A percentile compares a stretch with the other conserved stretches of the same genome.
These are phyloP conservation scores for Exophiala lecanii-corni DNA, from an alignment of 2,329 filamentous ascomycete genomes.

Conservation along the genomic window DNA sequence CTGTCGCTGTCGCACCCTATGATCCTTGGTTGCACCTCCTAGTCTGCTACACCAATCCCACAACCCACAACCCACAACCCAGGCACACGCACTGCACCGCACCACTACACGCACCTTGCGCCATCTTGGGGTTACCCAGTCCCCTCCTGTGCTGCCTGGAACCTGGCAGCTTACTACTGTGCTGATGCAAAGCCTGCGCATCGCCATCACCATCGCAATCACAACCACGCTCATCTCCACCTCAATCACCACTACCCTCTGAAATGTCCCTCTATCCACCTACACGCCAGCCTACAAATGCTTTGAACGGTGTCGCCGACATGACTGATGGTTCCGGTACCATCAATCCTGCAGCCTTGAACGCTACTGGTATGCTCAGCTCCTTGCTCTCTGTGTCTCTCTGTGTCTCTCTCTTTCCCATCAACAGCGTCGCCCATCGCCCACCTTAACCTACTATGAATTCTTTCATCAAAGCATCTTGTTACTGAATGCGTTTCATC, in stretches of 20 bases:
- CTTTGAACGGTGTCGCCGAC: constrained; percentile 57
- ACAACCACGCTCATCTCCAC: constrained; percentile 11
- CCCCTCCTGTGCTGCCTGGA: constrained; percentile 17
- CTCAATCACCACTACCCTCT: constrained; percentile 9
- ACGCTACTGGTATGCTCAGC: constrained; percentile 61
- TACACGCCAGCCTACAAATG: constrained; percentile 48
- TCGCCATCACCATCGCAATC: constrained; percentile 17
- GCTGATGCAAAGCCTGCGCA: constrained; percentile 26
- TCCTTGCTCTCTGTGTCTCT: background rate
- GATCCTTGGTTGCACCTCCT: constrained; percentile 16
- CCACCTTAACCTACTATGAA: no score
- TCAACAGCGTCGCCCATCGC: no score
- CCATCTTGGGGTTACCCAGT: constrained; percentile 20
- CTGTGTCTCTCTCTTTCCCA: constrained; percentile 14
- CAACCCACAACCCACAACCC: no score
- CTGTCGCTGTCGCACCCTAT: constrained; percentile 16
- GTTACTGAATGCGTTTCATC: no score
- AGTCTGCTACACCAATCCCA: constrained; percentile 5
- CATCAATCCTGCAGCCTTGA: constrained; percentile 85
- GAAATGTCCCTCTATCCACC: constrained; percentile 44
- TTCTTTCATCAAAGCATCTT: no score
- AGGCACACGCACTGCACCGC: no score
- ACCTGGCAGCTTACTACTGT: constrained; percentile 16
- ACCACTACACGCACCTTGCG: no score
- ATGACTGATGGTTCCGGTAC: constrained; percentile 72